Evolutionary conservation across 441 rosid genomes (phyloP), one percentile per base, ranked within the genome.

Genomic region (Viola pubescens): DNA sequence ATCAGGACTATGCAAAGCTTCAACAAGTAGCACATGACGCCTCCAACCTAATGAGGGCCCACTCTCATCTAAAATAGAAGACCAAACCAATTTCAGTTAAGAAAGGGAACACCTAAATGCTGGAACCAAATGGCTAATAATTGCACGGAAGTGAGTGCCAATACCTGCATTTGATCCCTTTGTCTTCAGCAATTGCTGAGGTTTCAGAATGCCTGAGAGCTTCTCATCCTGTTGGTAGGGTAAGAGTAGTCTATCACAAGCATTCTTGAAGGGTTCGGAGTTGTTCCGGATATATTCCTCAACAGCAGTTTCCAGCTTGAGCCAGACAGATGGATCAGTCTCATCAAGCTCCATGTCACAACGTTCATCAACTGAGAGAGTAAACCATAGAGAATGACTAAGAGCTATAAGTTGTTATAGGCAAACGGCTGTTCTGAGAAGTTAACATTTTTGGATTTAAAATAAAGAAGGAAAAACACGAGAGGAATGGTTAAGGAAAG

Each of bases 311-410:
- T 94, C 98, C 78, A 94, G 66, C 76, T 89, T 90, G 52, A 70
- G 75, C 98, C 98, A 94, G 56, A 84, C 75, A 44, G 98, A 81
- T 50, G 98, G 98, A 80, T 94, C 98, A 71, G 98, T 94, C 74
- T 94, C 98, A 73, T 94, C 98, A 68, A 94, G 82, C 72, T 94
- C 98, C 98, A 94, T 94, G 57, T 79, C 97, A 74, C 89, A 89
- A 37, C 97, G 87, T 74, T 94, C 97, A 72, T 94, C 96, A 74
- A 89, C 98, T 94, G 82, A 61, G 61, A 61, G 53, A 10, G 48
- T 13, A 68, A 54, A 72, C 26, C 54, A 71, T 54, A 16, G 44
- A 65, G 57, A 68, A 75, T n/a, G 40, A 54, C 54, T 61, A 50
- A 67, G 37, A 59, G 37, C 60, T 46, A 59, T 4, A 66, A 34